Base-by-base conservation (phyloP, 306 rosid species). In the Carpinus viminea region DNA sequence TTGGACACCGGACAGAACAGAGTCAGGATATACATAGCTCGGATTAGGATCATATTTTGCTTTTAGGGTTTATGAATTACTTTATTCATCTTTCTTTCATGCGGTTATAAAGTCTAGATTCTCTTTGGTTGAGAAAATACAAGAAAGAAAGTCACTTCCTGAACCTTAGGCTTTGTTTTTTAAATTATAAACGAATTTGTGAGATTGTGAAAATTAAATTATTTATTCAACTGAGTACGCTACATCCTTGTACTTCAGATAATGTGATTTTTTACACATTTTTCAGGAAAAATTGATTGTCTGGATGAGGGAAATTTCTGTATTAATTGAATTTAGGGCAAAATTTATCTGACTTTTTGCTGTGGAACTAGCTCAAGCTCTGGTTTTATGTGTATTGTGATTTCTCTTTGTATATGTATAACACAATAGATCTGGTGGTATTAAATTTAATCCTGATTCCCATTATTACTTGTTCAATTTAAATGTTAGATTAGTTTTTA, bases 41-140 rank as follows among this genome's bases (percentile, higher is more conserved):
- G 34, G 62, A 64, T 71, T 72, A 20, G 84, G 12, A 72, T 20
- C 10, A 16, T 11, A 2, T 59, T 74, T 48, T 16, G 70, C 57
- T 62, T 68, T 75, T 73, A 76, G 74, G 78, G 78, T 72, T 81
- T 43, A 36, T 4, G 65, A 24, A 59, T 59, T 21, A 1, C 17
- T 16, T 24, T 24, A 7, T 24, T 24, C 52, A 48, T 48, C 11
- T 4, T 59, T 59, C 5, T 10, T 12, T 9, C 65, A 8, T 24
- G 24, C 38, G 7, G 24, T 24, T 18, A 2, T 8, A 20, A 10
- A n/a, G 16, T 10, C 24, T 3, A 5, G 36, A 12, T 11, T 59
- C 36, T 3, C 11, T 55, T 9, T 59, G 65, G 36, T 11, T 12
- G 34, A 24, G 65, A 24, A 24, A 59, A 59, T 24, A 26, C 13